Base-by-base conservation (phyloP, 2,329 filamentous ascomycete species). In the Fusarium sp. region DNA sequence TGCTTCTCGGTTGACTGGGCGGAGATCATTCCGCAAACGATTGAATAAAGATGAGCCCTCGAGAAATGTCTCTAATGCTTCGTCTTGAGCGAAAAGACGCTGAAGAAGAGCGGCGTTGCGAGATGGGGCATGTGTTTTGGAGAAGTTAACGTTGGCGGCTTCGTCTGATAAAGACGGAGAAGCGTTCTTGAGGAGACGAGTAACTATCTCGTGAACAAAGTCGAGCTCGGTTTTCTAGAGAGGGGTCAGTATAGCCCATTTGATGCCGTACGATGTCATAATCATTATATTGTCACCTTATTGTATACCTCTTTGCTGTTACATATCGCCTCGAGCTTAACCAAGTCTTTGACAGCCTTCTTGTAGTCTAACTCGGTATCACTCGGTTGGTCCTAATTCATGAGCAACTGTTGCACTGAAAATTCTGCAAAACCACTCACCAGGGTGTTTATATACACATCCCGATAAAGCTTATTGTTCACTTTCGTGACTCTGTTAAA, bases 1-100 rank as follows among this genome's bases (percentile, higher is more conserved):
- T 17, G 49, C 49, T 14, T 81, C 10, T 75, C 83, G 81, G 6
- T 75, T 72, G 14, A 73, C 52, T 30, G 64, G 61, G 13, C 64
- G 67, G 17, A 61, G 54, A 40, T 78, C 75, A 22, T 78, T 81
- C 20, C 84, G 84, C 4, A 86, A 84, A n/a, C 85, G 83, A 13
- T 84, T 80, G 74, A 87, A 92, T 3, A 93, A 81, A 20, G 83
- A 87, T 2, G 90, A 93, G 14, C 85, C 83, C 65, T 85, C 86
- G 32, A 94, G 79, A 72, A 93, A 89, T 25, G 84, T 82, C 56
- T 87, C 82, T 47, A 85, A 81, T 65, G 88, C 90, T 22, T 80
- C 75, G 9, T 81, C 77, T 4, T 81, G 75, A n/a, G 76, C 67
- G 69, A 87, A 84, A 57, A 85, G 74, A 10, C 77, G n/a, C 9